Evolutionary conservation across 2,329 filamentous ascomycete species (phyloP), one percentile per base, ranked within the genome.

Genomic region (Colletotrichum gloeosporioides): DNA sequence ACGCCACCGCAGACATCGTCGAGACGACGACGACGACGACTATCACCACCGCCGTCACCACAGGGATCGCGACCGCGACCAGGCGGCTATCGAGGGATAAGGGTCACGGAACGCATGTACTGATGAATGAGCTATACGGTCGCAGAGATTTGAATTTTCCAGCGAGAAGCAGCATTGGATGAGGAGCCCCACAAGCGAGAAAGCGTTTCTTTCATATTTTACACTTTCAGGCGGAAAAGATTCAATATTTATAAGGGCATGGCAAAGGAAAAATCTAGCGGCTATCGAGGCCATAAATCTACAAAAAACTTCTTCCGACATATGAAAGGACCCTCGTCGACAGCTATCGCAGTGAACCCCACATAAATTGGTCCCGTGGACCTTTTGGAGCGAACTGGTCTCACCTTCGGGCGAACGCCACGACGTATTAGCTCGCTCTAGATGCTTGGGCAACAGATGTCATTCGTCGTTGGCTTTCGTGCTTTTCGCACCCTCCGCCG

Each of bases 11-110:
- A 80, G 84, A 18, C 82, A 84, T 44, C 62, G 77, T 34, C 73
- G 80, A 39, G 80, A 80, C 31, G 79, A 81, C 67, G 81, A 83
- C 16, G 79, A 78, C 4, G 80, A 82, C 68, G 80, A 84, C 57
- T 81, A 83, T 62, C 81, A 81, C 27, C 81, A 83, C 69, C 83
- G 84, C 72, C 81, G 82, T 71, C 81, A 79, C 13, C 81, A 84
- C 66, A 80, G 81, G 65, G 82, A 83, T n/a, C 81, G 81, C 3
- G 82, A 83, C 8, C 79, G 80, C 66, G 77, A 82, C 74, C 68
- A 55, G 16, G 65, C 69, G 12, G 77, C 74, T 29, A 74, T 78
- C 27, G 76, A 76, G 36, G 74, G 75, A n/a, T 77, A 63, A 75
- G 9, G 18, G n/a, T 25, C 32, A 32, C 12, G 22, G 9, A 18